Base-by-base conservation (phyloP, 306 rosid species). In the Casuarina cunninghamiana region DNA sequence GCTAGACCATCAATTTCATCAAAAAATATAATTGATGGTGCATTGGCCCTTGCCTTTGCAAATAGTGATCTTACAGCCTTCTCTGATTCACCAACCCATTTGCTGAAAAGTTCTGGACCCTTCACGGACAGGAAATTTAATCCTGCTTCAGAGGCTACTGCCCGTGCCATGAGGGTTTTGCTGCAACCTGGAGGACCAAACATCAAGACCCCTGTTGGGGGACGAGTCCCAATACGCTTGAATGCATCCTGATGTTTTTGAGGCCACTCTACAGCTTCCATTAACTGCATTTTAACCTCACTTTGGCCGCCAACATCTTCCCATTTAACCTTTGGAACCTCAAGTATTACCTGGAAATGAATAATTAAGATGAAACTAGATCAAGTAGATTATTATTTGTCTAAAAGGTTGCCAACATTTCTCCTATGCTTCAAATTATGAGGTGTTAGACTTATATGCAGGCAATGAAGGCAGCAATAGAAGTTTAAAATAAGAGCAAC, bases 21-120 rank as follows among this genome's bases (percentile, higher is more conserved):
- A 67, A 90, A 92, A 84, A 94, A 94, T 65, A 90, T 82, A 62
- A 92, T 89, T 74, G 98, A 91, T 71, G 98, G 98, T n/a, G 98
- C 95, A 81, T 92, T 92, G 61, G 90, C 91, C 90, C 95, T 89
- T 61, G 97, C 98, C 83, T 90, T 94, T n/a, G 96, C 92, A 74
- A 94, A 94, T 78, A 94, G 81, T 55, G 96, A 84, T 84, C 85
- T 91, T 74, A 92, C 98, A 70, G 94, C 98, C 88, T 94, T 92
- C 95, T 94, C 97, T 72, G 98, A 94, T 88, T 94, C 98, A 53
- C 97, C 98, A 79, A 94, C 98, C 98, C 98, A 94, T 86, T 94
- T 94, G 78, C 97, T 90, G 85, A 88, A 94, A 87, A 94, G 97
- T 80, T 92, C 97, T 8, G 97, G 98, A 84, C 98, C 98, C 88